Evolutionary conservation across 148 eudicot genomes (phyloP).

Genomic region (Chenopodium album): DNA sequence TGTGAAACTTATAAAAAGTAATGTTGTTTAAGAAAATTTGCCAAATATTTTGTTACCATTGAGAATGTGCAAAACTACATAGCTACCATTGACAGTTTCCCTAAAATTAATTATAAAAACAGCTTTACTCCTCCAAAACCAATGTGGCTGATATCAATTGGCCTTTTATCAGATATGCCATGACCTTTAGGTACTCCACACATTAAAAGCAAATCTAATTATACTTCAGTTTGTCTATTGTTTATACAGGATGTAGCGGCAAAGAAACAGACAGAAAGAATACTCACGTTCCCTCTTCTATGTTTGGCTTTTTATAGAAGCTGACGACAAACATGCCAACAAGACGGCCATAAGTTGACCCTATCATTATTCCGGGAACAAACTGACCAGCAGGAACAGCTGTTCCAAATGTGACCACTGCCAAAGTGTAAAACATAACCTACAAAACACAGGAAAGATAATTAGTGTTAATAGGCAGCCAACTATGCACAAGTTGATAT

Average conservation of each 20-base stretch:
- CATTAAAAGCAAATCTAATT: neutral
- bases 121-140: neutral
- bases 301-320: conserved; percentile 86
- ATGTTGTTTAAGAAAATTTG: no score
- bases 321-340: conserved; percentile 98
- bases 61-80: no score
- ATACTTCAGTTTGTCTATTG: neutral
- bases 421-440: conserved; percentile 92
- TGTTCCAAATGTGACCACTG: conserved; percentile 95
- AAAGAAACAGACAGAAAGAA: neutral
- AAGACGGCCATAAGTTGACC: conserved; percentile 98
- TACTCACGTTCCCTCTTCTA: conserved; percentile 99
- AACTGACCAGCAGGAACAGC: conserved; percentile 99
- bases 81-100: no score
- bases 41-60: no score
- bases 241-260: conserved; percentile 15
- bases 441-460: conserved; percentile 27
- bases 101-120: no score
- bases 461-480: neutral
- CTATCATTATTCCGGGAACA: conserved; percentile 99
- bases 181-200: neutral
- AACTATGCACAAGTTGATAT: neutral
- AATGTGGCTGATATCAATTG: neutral
- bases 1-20: no score
- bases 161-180: neutral